These are phyloP conservation scores for Stellera chamaejasme DNA, from an alignment of 345 rosid genomes.

Conservation along the genomic window DNA sequence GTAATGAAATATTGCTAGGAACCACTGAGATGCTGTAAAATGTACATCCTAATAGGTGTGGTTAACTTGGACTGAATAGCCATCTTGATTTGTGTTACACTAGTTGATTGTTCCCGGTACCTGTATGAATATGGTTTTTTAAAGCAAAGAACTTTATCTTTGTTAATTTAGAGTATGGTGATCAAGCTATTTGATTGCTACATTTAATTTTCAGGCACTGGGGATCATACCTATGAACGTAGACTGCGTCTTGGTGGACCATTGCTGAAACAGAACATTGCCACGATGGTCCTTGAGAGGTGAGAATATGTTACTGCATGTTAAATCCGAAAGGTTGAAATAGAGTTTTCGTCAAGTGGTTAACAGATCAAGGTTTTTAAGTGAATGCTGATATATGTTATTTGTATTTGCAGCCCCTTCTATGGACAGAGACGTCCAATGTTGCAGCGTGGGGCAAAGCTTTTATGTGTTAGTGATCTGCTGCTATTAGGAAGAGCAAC, in stretches of 20 bases:
- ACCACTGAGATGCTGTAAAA: too few species aligned
- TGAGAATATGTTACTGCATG: conserved; percentile 19
- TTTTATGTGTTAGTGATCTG: conserved; percentile 93
- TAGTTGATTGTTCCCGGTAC: too few species aligned
- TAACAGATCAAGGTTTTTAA: conserved; percentile 12
- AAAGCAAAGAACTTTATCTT: too few species aligned
- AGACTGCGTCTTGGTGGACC: conserved; percentile 95
- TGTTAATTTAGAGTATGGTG: too few species aligned
- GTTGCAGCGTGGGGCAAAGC: conserved; percentile 80
- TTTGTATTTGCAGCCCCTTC: conserved; percentile 70
- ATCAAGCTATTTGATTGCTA: too few species aligned
- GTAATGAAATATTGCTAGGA: too few species aligned
- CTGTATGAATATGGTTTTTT: too few species aligned
- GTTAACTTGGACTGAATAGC: too few species aligned
- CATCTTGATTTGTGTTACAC: too few species aligned
- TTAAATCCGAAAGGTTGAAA: conserved; percentile 11
- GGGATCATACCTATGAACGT: conserved; percentile 84
- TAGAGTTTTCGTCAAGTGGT: conserved; percentile 7
- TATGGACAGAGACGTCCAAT: conserved; percentile 92
- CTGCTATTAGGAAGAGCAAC: conserved; percentile 91
- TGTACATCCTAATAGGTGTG: too few species aligned
- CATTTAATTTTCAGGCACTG: conserved; percentile 61
- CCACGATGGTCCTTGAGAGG: conserved; percentile 99
- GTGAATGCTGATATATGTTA: conserved; percentile 7
- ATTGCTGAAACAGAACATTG: conserved; percentile 75